Evolutionary conservation across 1,284 basidiomycete species (phyloP).

Genomic region (Pseudozyma tsukubaensis): DNA sequence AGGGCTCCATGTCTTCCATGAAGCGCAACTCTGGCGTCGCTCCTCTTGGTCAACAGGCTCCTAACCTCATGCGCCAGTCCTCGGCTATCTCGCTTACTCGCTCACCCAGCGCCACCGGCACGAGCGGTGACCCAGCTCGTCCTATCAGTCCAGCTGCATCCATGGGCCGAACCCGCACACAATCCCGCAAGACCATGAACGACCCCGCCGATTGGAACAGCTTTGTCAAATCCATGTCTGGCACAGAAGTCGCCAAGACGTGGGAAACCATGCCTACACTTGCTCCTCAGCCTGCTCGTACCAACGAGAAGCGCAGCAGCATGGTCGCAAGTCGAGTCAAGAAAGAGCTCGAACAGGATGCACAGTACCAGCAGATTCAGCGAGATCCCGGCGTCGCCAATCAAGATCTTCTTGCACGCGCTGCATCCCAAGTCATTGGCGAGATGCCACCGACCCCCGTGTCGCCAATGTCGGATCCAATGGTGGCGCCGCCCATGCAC

Average conservation of each 20-base stretch:
- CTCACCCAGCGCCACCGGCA: conserved; percentile 1
- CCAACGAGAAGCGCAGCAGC: conserved; percentile 37
- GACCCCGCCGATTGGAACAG: conserved; percentile 58
- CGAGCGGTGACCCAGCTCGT: conserved; percentile 23
- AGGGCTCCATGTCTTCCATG: conserved; percentile 30
- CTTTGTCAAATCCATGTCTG: conserved; percentile 60
- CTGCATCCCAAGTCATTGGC: conserved; percentile 60
- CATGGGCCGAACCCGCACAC: conserved; percentile 23
- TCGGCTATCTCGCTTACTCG: conserved; percentile 23
- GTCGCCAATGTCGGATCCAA: conserved; percentile 20
- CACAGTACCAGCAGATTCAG: conserved; percentile 52
- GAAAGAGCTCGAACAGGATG: conserved; percentile 61
- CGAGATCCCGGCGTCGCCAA: conserved; percentile 48
- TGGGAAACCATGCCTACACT: conserved; percentile 53
- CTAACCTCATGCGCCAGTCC: conserved; percentile 39
- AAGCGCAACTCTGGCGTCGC: conserved; percentile 38
- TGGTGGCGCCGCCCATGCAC: conserved; percentile 14
- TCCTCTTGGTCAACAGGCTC: conserved; percentile 51
- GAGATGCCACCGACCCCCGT: conserved; percentile 36
- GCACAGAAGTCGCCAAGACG: conserved; percentile 53
- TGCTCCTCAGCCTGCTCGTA: conserved; percentile 26
- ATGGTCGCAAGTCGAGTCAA: conserved; percentile 52
- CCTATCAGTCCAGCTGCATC: conserved; percentile 48
- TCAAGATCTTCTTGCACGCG: conserved; percentile 56
- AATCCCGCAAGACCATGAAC: conserved; percentile 10